phyloP scores from a whole-genome alignment of 495 filamentous ascomycete genomes.

The Cladorrhinum samala region DNA sequence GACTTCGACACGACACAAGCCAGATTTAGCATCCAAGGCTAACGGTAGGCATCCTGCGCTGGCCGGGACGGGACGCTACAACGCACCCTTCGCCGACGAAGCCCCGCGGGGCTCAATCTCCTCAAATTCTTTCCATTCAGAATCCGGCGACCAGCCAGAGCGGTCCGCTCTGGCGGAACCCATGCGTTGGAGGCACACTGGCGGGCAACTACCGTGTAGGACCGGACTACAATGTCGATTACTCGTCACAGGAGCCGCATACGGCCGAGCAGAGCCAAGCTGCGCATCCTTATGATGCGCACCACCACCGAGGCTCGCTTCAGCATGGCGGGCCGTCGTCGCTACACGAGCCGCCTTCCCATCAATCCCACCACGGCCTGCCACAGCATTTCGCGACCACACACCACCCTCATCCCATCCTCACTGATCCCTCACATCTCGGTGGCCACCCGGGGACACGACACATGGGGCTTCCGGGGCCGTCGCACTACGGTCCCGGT shows the following conservation, averaged over 20 bases:
- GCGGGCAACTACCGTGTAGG: conserved; percentile 57
- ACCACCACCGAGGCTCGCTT: conserved; percentile 44
- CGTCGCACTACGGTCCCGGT: conserved; percentile 37
- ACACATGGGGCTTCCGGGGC: conserved; percentile 41
- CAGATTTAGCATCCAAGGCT: background rate
- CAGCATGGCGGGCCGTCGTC: conserved; percentile 39
- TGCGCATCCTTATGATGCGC: conserved; percentile 46
- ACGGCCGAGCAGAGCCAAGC: conserved; percentile 48
- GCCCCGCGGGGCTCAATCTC: conserved; percentile 42
- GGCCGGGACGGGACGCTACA: conserved; percentile 8
- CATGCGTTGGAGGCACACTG: conserved; percentile 64
- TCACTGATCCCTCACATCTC: conserved; percentile 42
- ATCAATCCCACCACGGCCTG: conserved; percentile 41
- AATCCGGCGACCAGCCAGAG: conserved; percentile 60
- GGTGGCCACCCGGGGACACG: conserved; percentile 39
- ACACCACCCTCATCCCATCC: conserved; percentile 45
- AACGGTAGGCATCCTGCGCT: conserved; percentile 10
- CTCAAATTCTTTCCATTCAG: conserved; percentile 49
- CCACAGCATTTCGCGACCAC: conserved; percentile 45
- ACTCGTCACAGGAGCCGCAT: conserved; percentile 54
- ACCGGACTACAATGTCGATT: conserved; percentile 58
- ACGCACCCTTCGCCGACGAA: conserved; percentile 21
- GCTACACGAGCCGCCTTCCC: conserved; percentile 39
- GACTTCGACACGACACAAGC: conserved; percentile 9
- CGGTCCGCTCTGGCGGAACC: conserved; percentile 66